Percentiles rank a stretch among this genome's conserved stretches.
phyloP scores from a whole-genome alignment of 805 yeast species.

The Lachancea sp. region DNA sequence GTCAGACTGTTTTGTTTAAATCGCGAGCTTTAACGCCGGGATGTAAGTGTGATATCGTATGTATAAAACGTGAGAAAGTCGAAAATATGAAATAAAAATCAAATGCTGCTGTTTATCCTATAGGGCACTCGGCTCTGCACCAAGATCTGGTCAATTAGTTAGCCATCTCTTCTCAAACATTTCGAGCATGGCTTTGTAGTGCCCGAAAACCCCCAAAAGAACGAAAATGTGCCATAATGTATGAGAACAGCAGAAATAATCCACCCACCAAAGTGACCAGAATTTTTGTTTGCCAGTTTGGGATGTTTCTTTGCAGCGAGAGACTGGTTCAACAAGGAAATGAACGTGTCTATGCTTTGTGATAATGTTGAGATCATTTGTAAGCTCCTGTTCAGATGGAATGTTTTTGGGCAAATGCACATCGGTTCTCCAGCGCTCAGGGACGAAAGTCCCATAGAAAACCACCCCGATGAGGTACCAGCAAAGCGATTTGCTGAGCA shows the following conservation, averaged over 20 bases:
- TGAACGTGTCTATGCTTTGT: conserved; percentile 31
- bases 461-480: conserved; percentile 80
- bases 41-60: neutral
- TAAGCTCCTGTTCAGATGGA: conserved; percentile 33
- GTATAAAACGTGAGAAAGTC: neutral
- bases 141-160: neutral
- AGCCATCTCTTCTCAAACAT: conserved; percentile 48
- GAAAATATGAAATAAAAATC: neutral
- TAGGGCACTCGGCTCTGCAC: too few relatives aligned
- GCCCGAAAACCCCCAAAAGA: conserved; percentile 82
- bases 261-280: conserved; percentile 76
- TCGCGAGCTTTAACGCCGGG: neutral
- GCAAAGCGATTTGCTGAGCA: conserved; percentile 54
- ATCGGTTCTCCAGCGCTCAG: conserved; percentile 82
- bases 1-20: too few relatives aligned
- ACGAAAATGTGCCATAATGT: conserved; percentile 94
- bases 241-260: conserved; percentile 69
- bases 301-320: conserved; percentile 8
- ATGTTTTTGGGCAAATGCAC: conserved; percentile 44
- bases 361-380: conserved; percentile 27
- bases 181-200: conserved; percentile 69
- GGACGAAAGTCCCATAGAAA: conserved; percentile 80
- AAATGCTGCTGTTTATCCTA: neutral
- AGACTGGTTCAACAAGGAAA: conserved; percentile 38
- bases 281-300: conserved; percentile 31